Conservation (phyloP, 177 flowering plant species). For the Vitis hybrid region DNA sequence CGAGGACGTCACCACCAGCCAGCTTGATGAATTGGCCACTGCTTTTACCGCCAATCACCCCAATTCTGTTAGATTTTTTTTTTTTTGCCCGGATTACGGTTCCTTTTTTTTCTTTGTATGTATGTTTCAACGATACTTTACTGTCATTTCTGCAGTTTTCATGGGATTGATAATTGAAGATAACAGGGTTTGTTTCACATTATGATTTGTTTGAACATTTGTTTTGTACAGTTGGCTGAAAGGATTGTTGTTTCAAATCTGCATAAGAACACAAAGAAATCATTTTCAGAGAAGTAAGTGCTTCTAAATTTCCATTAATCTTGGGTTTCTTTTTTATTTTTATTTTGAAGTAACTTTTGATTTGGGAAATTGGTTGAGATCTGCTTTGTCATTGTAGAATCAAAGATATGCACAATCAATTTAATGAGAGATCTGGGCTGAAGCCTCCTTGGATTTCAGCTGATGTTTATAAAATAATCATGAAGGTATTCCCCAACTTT, state of each 20-base stretch:
- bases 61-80: slow-evolving; percentile 33
- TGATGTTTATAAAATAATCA: slow-evolving; percentile 89
- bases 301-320: background rate
- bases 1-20: slow-evolving; percentile 61
- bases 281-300: slow-evolving; percentile 91
- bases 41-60: slow-evolving; percentile 97
- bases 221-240: slow-evolving; percentile 68
- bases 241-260: slow-evolving; percentile 93
- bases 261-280: slow-evolving; percentile 91
- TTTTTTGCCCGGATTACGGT: background rate
- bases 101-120: too few species aligned
- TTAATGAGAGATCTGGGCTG: slow-evolving; percentile 68
- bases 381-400: slow-evolving; percentile 44
- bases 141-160: too few species aligned
- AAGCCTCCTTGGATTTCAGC: slow-evolving; percentile 86
- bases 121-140: too few species aligned
- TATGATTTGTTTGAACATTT: too few species aligned
- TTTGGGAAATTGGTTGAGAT: background rate
- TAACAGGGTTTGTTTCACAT: too few species aligned
- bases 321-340: background rate
- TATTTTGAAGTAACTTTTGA: background rate
- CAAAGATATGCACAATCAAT: slow-evolving; percentile 71
- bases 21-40: slow-evolving; percentile 93
- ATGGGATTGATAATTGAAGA: too few species aligned
- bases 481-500: slow-evolving; percentile 54